Conservation (phyloP, 805 yeast genomes). For the Kluyveromyces lactis region DNA sequence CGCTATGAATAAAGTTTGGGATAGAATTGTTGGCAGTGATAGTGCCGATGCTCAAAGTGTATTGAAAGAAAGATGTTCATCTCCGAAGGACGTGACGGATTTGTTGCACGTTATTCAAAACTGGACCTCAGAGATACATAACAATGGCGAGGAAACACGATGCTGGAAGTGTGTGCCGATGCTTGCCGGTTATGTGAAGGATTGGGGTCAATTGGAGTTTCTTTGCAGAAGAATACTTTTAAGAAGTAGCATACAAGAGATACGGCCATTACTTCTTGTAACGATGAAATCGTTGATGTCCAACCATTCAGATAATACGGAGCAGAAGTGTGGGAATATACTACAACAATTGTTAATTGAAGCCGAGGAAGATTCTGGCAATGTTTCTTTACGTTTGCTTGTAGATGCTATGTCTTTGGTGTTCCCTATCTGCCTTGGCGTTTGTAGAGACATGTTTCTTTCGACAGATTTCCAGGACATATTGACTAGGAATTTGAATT, state of each 20-base stretch:
- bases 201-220: constrained; percentile 18
- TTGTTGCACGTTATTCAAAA: constrained; percentile 9
- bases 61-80: neutral
- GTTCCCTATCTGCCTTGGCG: constrained; percentile 21
- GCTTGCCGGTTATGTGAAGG: constrained; percentile 4
- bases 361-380: constrained; percentile 18
- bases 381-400: constrained; percentile 15
- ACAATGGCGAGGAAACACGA: constrained; percentile 6
- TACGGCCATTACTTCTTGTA: constrained; percentile 16
- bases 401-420: constrained; percentile 18
- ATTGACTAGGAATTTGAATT: constrained; percentile 13
- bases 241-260: constrained; percentile 13
- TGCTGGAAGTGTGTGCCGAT: constrained; percentile 15
- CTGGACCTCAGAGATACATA: neutral
- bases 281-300: constrained; percentile 14
- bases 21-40: neutral
- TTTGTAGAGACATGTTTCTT: constrained; percentile 25
- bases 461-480: constrained; percentile 22
- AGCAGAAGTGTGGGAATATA: constrained; percentile 12
- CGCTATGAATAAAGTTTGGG: constrained; percentile 1
- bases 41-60: neutral
- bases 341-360: constrained; percentile 19
- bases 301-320: constrained; percentile 13
- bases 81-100: constrained; percentile 2
- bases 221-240: constrained; percentile 19